These are phyloP conservation scores for Ustilago trichophora DNA, from an alignment of 1,284 basidiomycete genomes.

Conservation along the genomic window DNA sequence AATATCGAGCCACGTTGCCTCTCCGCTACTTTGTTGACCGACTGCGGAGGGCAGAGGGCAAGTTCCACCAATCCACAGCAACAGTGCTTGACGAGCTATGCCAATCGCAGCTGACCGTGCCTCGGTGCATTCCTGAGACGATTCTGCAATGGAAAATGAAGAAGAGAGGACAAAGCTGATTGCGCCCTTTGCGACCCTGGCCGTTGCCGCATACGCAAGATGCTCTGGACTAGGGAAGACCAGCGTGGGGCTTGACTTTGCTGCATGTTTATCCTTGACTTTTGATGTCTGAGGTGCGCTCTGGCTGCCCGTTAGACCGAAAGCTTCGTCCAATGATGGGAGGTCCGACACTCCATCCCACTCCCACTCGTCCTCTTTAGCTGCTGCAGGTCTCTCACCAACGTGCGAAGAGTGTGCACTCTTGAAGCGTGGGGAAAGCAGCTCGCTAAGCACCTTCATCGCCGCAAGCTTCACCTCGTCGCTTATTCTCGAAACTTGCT, in stretches of 20 bases:
- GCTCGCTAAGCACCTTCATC: slow-evolving; percentile 26
- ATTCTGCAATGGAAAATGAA: slow-evolving; percentile 22
- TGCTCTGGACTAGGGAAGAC: slow-evolving; percentile 20
- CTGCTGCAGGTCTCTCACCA: background rate
- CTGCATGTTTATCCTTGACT: background rate
- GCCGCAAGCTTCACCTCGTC: slow-evolving; percentile 47
- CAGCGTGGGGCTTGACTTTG: background rate
- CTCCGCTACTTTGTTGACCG: background rate
- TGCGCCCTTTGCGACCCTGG: slow-evolving; percentile 31
- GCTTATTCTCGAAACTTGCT: background rate
- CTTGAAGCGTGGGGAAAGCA: slow-evolving; percentile 41
- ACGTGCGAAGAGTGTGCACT: background rate
- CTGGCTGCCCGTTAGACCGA: background rate
- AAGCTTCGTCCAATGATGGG: slow-evolving; percentile 44
- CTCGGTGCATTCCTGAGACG: slow-evolving; percentile 3
- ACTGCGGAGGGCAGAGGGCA: slow-evolving; percentile 1
- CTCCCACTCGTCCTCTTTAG: slow-evolving; percentile 48
- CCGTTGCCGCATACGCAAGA: slow-evolving; percentile 10
- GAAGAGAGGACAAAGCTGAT: slow-evolving; percentile 36
- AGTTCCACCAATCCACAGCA: slow-evolving; percentile 35
- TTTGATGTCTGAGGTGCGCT: background rate
- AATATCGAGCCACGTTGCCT: background rate
- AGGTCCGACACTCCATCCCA: slow-evolving; percentile 64
- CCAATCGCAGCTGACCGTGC: slow-evolving; percentile 4
- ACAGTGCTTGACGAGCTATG: slow-evolving; percentile 12